phyloP scores from a whole-genome alignment of 179 eudicot genomes.

The Patellifolia procumbens region DNA sequence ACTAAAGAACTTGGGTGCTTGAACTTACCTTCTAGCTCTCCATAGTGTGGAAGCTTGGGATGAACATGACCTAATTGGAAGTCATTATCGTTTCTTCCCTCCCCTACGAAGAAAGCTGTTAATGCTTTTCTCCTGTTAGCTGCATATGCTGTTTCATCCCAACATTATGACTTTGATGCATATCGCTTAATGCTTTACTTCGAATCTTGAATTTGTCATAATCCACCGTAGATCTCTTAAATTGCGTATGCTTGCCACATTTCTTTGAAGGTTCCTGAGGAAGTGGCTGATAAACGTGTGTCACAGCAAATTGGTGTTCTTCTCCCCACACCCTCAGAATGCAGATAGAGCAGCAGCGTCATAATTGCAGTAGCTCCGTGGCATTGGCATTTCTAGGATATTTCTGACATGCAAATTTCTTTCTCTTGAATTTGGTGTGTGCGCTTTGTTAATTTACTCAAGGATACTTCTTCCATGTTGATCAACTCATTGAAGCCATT shows the following conservation, averaged over 20 bases:
- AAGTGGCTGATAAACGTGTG: slow-evolving; percentile 18
- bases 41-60: slow-evolving; percentile 11
- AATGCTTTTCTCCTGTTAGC: neutral
- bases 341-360: neutral
- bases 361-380: neutral
- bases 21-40: neutral
- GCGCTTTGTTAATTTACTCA: slow-evolving; percentile 9
- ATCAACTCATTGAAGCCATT: neutral
- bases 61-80: neutral
- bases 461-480: neutral
- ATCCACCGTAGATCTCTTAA: neutral
- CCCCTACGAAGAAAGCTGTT: neutral
- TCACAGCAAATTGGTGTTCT: neutral
- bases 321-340: neutral
- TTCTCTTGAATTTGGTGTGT: slow-evolving; percentile 17
- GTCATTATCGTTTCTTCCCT: neutral
- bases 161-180: neutral
- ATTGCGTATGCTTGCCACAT: neutral
- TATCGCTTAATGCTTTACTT: neutral
- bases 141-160: neutral
- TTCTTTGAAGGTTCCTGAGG: slow-evolving; percentile 11
- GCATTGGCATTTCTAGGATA: slow-evolving; percentile 6
- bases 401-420: slow-evolving; percentile 14
- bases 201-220: neutral
- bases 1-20: neutral